Evolutionary conservation across 768 basidiomycete genomes (phyloP).

Genomic region (Trametes sanguinea): DNA sequence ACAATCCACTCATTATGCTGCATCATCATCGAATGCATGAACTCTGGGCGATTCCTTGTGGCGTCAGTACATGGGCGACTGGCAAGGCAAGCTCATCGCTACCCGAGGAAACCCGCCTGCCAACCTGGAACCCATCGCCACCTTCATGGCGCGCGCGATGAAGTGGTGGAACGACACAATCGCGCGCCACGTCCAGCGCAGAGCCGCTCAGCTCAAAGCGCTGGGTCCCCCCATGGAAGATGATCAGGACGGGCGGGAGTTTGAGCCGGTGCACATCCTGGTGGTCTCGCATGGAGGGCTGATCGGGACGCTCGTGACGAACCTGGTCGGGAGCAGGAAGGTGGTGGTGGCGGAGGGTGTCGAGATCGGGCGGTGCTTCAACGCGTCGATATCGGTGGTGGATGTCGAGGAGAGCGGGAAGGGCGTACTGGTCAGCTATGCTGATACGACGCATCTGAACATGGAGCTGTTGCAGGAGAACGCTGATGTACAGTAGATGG

Average conservation of each 20-base stretch:
- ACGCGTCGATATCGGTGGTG: conserved; percentile 60
- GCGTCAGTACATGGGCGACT: conserved; percentile 57
- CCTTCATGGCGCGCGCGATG: conserved; percentile 51
- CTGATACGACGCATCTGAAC: conserved; percentile 55
- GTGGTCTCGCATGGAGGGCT: conserved; percentile 69
- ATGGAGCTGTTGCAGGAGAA: conserved; percentile 45
- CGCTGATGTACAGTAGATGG: conserved; percentile 43
- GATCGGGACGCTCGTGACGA: conserved; percentile 54
- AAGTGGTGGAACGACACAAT: conserved; percentile 64
- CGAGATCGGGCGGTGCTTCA: conserved; percentile 43
- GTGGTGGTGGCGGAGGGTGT: conserved; percentile 39
- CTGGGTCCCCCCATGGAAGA: background rate
- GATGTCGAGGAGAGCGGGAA: conserved; percentile 46
- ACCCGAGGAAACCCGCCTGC: conserved; percentile 21
- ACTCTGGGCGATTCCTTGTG: background rate
- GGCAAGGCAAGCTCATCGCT: conserved; percentile 50
- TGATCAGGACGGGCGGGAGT: conserved; percentile 8
- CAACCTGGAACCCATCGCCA: conserved; percentile 39
- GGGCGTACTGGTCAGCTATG: conserved; percentile 53
- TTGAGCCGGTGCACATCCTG: conserved; percentile 47
- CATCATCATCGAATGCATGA: too few species aligned
- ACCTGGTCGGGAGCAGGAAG: conserved; percentile 45
- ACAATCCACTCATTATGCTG: too few species aligned
- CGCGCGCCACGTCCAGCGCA: conserved; percentile 30
- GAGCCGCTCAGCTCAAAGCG: conserved; percentile 5